phyloP scores from a whole-genome alignment of 1,284 basidiomycete species.

The Exsudoporus floridanus region DNA sequence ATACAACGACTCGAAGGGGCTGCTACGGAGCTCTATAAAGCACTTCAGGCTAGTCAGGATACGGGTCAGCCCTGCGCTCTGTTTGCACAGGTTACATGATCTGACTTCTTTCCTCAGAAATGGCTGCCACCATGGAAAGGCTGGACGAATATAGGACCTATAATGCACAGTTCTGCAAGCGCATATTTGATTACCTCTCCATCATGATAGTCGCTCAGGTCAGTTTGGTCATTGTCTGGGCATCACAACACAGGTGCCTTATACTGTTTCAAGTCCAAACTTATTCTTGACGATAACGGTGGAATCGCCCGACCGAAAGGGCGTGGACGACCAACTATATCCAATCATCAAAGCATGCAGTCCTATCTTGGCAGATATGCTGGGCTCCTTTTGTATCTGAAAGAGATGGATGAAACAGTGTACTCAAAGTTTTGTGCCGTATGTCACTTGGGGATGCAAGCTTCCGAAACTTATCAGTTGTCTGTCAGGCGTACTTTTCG shows the following conservation, averaged over 20 bases:
- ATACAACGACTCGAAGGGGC: conserved; percentile 82
- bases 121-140: conserved; percentile 92
- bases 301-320: conserved; percentile 49
- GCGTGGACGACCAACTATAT: conserved; percentile 49
- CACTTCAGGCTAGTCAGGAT: conserved; percentile 87
- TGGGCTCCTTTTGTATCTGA: conserved; percentile 89
- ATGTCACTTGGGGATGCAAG: conserved; percentile 33
- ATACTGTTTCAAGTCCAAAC: conserved; percentile 50
- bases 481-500: conserved; percentile 80
- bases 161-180: conserved; percentile 88
- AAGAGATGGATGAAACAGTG: conserved; percentile 87
- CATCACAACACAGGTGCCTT: neutral
- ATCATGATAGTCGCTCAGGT: conserved; percentile 90
- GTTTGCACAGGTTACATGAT: neutral
- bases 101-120: conserved; percentile 50
- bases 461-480: conserved; percentile 4
- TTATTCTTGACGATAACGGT: conserved; percentile 59
- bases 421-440: conserved; percentile 89
- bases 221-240: conserved; percentile 14
- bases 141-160: conserved; percentile 87
- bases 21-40: conserved; percentile 91
- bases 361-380: conserved; percentile 84
- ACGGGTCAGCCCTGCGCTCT: conserved; percentile 51
- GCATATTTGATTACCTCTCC: conserved; percentile 84
- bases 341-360: conserved; percentile 74